phyloP scores from a whole-genome alignment of 176 grass and related monocot species.

The Elaeis guineensis region DNA sequence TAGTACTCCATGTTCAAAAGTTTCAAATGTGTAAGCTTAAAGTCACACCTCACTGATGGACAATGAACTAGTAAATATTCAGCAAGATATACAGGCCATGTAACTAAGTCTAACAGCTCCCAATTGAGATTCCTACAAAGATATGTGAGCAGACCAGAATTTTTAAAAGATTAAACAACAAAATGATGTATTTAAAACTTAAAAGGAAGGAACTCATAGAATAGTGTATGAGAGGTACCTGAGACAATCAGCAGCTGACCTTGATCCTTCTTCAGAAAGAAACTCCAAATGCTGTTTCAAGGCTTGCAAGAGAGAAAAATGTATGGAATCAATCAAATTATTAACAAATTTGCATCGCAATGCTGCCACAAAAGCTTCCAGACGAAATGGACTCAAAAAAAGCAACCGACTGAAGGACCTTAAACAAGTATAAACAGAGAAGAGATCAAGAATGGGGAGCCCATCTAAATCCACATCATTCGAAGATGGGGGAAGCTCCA shows the following conservation, averaged over 20 bases:
- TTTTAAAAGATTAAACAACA: constrained; percentile 2
- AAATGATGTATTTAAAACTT: neutral
- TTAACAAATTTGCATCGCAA: constrained; percentile 38
- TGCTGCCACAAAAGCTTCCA: constrained; percentile 57
- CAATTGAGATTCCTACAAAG: constrained; percentile 87
- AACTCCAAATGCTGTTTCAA: constrained; percentile 67
- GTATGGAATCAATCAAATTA: constrained; percentile 79
- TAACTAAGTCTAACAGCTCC: constrained; percentile 85
- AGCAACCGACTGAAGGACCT: constrained; percentile 70
- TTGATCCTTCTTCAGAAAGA: constrained; percentile 65
- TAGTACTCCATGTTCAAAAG: constrained; percentile 70
- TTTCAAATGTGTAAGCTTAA: constrained; percentile 67
- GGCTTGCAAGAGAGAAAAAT: constrained; percentile 68
- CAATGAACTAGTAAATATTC: constrained; percentile 70
- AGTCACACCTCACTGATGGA: constrained; percentile 45
- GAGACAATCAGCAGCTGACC: constrained; percentile 59
- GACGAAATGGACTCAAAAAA: constrained; percentile 63
- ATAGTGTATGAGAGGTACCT: constrained; percentile 37
- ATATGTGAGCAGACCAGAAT: constrained; percentile 10
- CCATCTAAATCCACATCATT: constrained; percentile 46
- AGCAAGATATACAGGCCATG: constrained; percentile 90
- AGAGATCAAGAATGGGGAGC: constrained; percentile 66
- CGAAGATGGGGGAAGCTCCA: constrained; percentile 64
- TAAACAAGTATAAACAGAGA: constrained; percentile 78
- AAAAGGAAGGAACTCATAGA: neutral